A percentile compares a stretch with the other conserved stretches of the same genome.
phyloP scores from a whole-genome alignment of 1,139 yeast species.

The Diutina pseudorugosa region DNA sequence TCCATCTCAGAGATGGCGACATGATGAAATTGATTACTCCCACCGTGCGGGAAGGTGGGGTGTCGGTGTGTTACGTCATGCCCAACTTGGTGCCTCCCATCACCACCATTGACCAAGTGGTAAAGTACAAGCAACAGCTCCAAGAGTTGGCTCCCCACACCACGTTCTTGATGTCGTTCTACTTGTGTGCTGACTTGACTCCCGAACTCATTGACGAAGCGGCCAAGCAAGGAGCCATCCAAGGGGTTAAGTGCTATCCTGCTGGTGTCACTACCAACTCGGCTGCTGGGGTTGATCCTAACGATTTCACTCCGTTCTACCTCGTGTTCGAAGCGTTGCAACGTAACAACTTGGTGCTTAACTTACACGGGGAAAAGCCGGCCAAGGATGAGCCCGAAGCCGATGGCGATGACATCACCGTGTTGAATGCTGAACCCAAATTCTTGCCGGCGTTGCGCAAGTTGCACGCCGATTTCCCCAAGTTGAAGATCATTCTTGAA shows the following conservation, averaged over 20 bases:
- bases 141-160: conserved; percentile 69
- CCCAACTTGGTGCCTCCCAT: conserved; percentile 93
- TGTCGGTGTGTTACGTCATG: conserved; percentile 87
- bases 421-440: conserved; percentile 85
- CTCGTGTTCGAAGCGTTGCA: conserved; percentile 87
- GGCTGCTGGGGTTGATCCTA: conserved; percentile 83
- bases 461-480: conserved; percentile 75
- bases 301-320: conserved; percentile 77
- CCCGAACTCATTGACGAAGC: conserved; percentile 79
- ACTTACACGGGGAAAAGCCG: conserved; percentile 93
- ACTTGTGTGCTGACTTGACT: conserved; percentile 63
- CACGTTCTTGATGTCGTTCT: conserved; percentile 83
- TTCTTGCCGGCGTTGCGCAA: conserved; percentile 84
- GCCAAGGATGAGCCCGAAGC: conserved; percentile 20
- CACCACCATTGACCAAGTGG: conserved; percentile 64
- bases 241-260: conserved; percentile 91
- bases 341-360: conserved; percentile 60
- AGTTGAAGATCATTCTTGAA: conserved; percentile 76
- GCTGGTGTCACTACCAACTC: conserved; percentile 98
- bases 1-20: conserved; percentile 83
- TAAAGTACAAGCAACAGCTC: conserved; percentile 54
- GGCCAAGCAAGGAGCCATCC: conserved; percentile 56
- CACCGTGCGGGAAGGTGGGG: conserved; percentile 80
- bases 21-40: conserved; percentile 93
- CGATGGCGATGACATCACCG: conserved; percentile 51